Evolutionary conservation across 176 grass and related monocot genomes (phyloP).

Genomic region (Puya raimondii): DNA sequence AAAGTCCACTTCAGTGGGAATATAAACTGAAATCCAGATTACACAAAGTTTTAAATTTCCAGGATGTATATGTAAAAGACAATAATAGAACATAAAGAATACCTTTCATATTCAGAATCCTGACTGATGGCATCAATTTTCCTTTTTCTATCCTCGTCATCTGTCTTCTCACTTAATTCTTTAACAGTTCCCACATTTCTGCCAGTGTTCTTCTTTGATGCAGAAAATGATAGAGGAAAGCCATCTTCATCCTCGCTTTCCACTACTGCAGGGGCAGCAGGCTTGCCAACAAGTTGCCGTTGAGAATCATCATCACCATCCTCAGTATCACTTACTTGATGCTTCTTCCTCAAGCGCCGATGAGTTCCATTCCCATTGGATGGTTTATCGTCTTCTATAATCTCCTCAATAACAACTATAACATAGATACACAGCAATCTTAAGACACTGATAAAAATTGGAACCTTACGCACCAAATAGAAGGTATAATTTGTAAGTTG

Average conservation of each 20-base stretch:
- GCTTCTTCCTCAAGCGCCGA: slow-evolving; percentile 48
- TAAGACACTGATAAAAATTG: not conserved
- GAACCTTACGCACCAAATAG: not conserved
- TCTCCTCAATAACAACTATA: slow-evolving; percentile 91
- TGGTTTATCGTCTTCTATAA: slow-evolving; percentile 71
- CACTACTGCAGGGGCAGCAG: slow-evolving; percentile 21
- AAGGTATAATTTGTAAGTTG: not conserved
- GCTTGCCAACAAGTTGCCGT: slow-evolving; percentile 39
- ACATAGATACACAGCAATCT: slow-evolving; percentile 10
- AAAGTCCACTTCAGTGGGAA: not conserved
- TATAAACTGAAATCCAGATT: not conserved
- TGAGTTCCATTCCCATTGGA: slow-evolving; percentile 16
- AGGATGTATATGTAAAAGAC: no score
- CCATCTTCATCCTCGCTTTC: slow-evolving; percentile 98
- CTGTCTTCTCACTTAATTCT: slow-evolving; percentile 10
- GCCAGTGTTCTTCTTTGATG: slow-evolving; percentile 35
- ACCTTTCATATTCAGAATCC: slow-evolving; percentile 34
- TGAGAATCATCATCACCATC: slow-evolving; percentile 29
- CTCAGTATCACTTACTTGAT: slow-evolving; percentile 36
- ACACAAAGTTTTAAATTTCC: no score
- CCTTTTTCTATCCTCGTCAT: slow-evolving; percentile 52
- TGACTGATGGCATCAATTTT: slow-evolving; percentile 39
- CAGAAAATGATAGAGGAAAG: slow-evolving; percentile 51
- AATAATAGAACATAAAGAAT: not conserved
- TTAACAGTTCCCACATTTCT: slow-evolving; percentile 15